These are phyloP conservation scores for Anthoceros angustus DNA, from an alignment of 225 moss, liverwort and hornwort genomes.

Conservation along the genomic window DNA sequence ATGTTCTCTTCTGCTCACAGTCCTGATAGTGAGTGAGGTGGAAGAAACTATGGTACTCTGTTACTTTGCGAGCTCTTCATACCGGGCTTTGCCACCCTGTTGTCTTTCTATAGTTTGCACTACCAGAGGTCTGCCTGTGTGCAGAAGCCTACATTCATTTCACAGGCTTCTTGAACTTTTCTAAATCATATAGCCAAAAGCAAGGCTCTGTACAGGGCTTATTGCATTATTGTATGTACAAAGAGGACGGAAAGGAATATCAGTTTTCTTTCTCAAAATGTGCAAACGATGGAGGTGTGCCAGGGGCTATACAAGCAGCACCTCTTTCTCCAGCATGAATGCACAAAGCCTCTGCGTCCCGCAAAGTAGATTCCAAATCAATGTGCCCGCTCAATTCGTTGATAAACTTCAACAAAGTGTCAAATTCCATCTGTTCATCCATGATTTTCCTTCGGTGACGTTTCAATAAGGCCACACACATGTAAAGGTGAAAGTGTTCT, in stretches of 20 bases:
- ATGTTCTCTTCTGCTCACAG: too few relatives aligned
- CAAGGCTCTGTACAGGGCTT: too few relatives aligned
- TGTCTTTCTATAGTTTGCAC: too few relatives aligned
- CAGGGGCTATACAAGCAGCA: constrained; percentile 74
- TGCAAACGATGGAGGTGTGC: constrained; percentile 66
- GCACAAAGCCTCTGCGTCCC: constrained; percentile 80
- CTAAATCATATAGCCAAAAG: too few relatives aligned
- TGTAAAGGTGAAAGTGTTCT: constrained; percentile 92
- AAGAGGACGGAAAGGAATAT: background rate
- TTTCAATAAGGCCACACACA: constrained; percentile 81
- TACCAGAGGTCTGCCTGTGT: too few relatives aligned
- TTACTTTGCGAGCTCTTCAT: too few relatives aligned
- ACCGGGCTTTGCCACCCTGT: too few relatives aligned
- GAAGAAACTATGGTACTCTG: too few relatives aligned
- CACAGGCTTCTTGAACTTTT: too few relatives aligned
- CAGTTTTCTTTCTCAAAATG: background rate
- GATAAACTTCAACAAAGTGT: constrained; percentile 80
- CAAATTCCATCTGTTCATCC: constrained; percentile 99
- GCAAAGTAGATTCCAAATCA: constrained; percentile 63
- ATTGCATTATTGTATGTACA: background rate
- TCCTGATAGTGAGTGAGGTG: too few relatives aligned
- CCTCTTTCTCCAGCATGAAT: constrained; percentile 78
- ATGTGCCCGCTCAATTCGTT: constrained; percentile 91
- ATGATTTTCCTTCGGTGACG: constrained; percentile 85
- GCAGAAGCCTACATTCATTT: too few relatives aligned